Evolutionary conservation across 1,139 yeast genomes (phyloP).

Genomic region (Taphrina flavorubra): DNA sequence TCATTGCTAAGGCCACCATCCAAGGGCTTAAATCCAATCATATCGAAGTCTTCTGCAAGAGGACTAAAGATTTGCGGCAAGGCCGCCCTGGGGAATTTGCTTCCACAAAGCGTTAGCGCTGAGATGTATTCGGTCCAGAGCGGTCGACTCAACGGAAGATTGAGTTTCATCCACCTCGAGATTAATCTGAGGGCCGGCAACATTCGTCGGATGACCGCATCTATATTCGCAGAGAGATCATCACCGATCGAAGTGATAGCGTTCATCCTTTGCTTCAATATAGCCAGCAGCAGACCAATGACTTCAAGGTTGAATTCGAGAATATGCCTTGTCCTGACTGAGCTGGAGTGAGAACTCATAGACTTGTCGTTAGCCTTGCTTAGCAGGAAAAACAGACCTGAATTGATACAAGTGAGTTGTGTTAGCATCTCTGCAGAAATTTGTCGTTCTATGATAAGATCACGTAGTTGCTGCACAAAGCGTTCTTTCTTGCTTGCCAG

Average conservation of each 20-base stretch:
- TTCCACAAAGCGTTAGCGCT: constrained; percentile 41
- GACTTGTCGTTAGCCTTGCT: constrained; percentile 9
- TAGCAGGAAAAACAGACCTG: constrained; percentile 42
- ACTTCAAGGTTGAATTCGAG: constrained; percentile 34
- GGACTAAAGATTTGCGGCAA: constrained; percentile 35
- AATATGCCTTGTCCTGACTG: background rate
- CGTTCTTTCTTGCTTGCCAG: constrained; percentile 5
- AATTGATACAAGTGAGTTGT: constrained; percentile 41
- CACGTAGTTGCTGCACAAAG: constrained; percentile 14
- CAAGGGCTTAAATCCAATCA: constrained; percentile 45
- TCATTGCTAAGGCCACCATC: constrained; percentile 39
- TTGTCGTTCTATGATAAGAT: constrained; percentile 33
- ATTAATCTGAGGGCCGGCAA: constrained; percentile 42
- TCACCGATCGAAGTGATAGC: background rate
- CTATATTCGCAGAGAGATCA: constrained; percentile 27
- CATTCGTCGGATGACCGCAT: constrained; percentile 42
- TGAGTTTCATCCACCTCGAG: constrained; percentile 43
- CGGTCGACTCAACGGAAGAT: constrained; percentile 4
- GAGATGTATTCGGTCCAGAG: constrained; percentile 43
- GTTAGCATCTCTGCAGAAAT: constrained; percentile 43
- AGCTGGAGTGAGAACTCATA: background rate
- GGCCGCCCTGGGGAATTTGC: constrained; percentile 35
- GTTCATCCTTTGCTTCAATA: constrained; percentile 29
- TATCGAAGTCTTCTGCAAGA: constrained; percentile 45
- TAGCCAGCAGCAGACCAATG: constrained; percentile 30